Evolutionary conservation across 23 red algal species (phyloP).

Genomic region (Pyropia haitanensis): DNA sequence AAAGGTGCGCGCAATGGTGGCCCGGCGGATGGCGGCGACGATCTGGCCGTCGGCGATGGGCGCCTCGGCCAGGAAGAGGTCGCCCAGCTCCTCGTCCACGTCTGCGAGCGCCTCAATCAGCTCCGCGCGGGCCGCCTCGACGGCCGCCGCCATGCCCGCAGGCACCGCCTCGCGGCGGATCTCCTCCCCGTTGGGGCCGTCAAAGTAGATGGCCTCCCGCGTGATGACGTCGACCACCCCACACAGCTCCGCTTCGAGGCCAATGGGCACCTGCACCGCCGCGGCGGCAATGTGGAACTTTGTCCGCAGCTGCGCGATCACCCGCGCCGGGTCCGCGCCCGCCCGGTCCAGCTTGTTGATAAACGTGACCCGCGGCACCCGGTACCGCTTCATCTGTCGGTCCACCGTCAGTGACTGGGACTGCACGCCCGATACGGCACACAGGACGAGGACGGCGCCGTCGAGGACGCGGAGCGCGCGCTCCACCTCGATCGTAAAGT

Average conservation of each 20-base stretch:
- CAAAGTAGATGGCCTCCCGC: slow-evolving; percentile 81
- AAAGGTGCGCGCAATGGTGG: slow-evolving; percentile 76
- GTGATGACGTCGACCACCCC: slow-evolving; percentile 86
- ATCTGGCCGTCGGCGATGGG: slow-evolving; percentile 59
- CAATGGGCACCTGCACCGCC: slow-evolving; percentile 79
- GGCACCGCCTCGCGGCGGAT: slow-evolving; percentile 30
- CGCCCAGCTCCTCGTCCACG: slow-evolving; percentile 82
- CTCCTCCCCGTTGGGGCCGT: slow-evolving; percentile 69
- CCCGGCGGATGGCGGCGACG: slow-evolving; percentile 64
- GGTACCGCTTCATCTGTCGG: slow-evolving; percentile 98
- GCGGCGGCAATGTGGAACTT: slow-evolving; percentile 76
- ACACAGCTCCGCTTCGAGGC: slow-evolving; percentile 60
- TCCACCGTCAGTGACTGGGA: slow-evolving; percentile 93
- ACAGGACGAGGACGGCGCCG: slow-evolving; percentile 92
- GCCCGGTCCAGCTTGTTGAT: slow-evolving; percentile 95
- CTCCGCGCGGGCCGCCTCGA: slow-evolving; percentile 36
- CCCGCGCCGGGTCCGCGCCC: slow-evolving; percentile 76
- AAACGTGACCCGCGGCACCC: slow-evolving; percentile 88
- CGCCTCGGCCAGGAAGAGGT: slow-evolving; percentile 72
- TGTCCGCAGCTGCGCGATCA: slow-evolving; percentile 58
- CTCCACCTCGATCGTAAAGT: slow-evolving; percentile 99
- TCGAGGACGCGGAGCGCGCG: slow-evolving; percentile 89
- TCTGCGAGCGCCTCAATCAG: slow-evolving; percentile 84
- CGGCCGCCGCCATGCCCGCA: slow-evolving; percentile 11
- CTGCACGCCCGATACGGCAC: slow-evolving; percentile 90